These are phyloP conservation scores for Asterophora lycoperdoides DNA, from an alignment of 768 basidiomycete genomes.

Conservation along the genomic window DNA sequence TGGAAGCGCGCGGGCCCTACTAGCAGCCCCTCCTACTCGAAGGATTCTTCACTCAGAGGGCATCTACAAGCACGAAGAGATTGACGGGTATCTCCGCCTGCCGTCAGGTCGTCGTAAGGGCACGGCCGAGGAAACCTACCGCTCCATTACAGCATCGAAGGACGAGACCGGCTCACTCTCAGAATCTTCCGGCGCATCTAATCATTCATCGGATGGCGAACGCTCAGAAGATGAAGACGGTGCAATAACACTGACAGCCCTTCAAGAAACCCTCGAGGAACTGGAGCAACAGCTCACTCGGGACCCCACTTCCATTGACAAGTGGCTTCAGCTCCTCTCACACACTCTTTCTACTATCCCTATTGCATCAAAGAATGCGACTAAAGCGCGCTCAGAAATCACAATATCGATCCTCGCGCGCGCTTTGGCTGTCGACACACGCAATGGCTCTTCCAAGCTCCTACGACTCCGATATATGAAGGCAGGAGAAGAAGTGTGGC, in stretches of 20 bases:
- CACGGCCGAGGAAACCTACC: slow-evolving; percentile 40
- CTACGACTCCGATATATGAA: slow-evolving; percentile 64
- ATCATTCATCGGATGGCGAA: slow-evolving; percentile 21
- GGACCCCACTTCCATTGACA: slow-evolving; percentile 48
- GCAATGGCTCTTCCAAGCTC: slow-evolving; percentile 42
- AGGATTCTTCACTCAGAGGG: slow-evolving; percentile 38
- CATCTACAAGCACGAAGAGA: slow-evolving; percentile 50
- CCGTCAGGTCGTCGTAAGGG: slow-evolving; percentile 34
- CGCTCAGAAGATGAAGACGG: slow-evolving; percentile 34
- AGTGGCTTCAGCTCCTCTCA: slow-evolving; percentile 63
- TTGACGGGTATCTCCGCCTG: slow-evolving; percentile 64
- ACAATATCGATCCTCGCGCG: slow-evolving; percentile 62
- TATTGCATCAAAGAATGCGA: slow-evolving; percentile 60
- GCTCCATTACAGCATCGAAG: slow-evolving; percentile 38
- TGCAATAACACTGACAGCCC: slow-evolving; percentile 38
- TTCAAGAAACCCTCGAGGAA: slow-evolving; percentile 53
- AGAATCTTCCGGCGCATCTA: slow-evolving; percentile 12
- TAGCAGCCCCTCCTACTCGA: slow-evolving; percentile 49
- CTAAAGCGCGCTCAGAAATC: slow-evolving; percentile 66
- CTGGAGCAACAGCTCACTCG: slow-evolving; percentile 52
- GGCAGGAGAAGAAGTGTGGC: slow-evolving; percentile 73
- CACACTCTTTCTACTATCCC: slow-evolving; percentile 63
- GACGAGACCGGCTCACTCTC: slow-evolving; percentile 26
- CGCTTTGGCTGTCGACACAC: slow-evolving; percentile 53
- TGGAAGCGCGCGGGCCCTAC: slow-evolving; percentile 46